Evolutionary conservation across 1,284 basidiomycete genomes (phyloP), one percentile per base, ranked within the genome.

Genomic region (Ustilago vetiveriae): DNA sequence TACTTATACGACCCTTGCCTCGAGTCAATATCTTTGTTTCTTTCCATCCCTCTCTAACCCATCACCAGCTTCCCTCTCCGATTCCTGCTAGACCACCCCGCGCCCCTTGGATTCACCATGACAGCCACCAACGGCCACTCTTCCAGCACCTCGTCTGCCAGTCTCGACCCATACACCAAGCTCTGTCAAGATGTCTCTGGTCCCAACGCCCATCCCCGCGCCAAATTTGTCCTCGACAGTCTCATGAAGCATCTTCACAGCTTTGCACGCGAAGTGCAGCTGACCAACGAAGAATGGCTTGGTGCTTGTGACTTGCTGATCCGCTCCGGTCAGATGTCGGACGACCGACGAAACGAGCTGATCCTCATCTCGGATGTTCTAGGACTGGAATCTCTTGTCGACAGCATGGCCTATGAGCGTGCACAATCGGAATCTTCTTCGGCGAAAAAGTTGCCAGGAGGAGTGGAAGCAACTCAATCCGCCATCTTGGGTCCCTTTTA

Each of bases 401-500:
- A 82, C 58, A 70, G 65, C 26, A 51, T 73, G 40, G 37, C 55
- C 6, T 57, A 71, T 39, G 48, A 64, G 13, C 51, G 47, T 13
- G 52, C 57, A 0, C 40, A 49, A 21, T 37, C 62, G 4, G 23
- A 33, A 0, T 74, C 55, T 16, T 41, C 51, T 13, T 56, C 60
- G 9, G 48, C 75, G 5, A 78, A 79, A 9, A 59, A 65, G 10
- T 3, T 19, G 5, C 36, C 39, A 5, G 43, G 38, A 3, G 39
- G 21, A 2, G 37, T 39, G 2, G 65, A 68, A 16, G 66, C 66
- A 4, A 71, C 68, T 1, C 53, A 58, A 36, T 47, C 41, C 9
- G 83, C 83, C 19, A 84, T 84, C 48, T 70, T 84, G 16, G 83
- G 83, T 5, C 81, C 82, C 1, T 82, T 82, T 67, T 83, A 77